These are phyloP conservation scores for Steccherinum ochraceum DNA, from an alignment of 768 basidiomycete genomes.

Conservation along the genomic window DNA sequence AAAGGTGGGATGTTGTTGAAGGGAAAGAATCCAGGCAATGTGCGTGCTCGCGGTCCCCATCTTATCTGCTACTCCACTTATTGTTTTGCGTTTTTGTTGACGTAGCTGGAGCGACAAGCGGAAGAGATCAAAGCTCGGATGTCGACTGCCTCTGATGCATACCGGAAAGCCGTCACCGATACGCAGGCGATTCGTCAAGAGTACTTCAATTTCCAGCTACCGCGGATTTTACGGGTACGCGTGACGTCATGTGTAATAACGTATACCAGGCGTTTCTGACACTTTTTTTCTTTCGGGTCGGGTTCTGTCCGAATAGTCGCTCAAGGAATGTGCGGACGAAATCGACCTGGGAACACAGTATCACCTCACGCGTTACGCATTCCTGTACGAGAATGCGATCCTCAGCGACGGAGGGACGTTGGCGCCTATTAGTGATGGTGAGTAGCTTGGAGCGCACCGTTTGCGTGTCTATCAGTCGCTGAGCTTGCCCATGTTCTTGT, in stretches of 20 bases:
- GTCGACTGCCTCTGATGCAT: constrained; percentile 81
- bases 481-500: not conserved
- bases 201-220: constrained; percentile 96
- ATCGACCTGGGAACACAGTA: constrained; percentile 98
- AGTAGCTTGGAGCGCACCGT: not conserved
- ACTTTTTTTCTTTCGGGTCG: not conserved
- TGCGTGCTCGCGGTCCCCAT: constrained; percentile 24
- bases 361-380: constrained; percentile 91
- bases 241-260: not conserved
- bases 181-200: constrained; percentile 91
- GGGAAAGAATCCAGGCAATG: constrained; percentile 89
- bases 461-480: not conserved
- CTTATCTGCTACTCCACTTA: constrained; percentile 6
- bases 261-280: not conserved
- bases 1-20: constrained; percentile 88
- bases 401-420: constrained; percentile 85
- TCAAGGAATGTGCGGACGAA: constrained; percentile 95
- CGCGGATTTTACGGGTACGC: constrained; percentile 85
- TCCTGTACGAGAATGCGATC: constrained; percentile 86
- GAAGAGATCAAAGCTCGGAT: constrained; percentile 88
- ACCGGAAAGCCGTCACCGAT: constrained; percentile 84
- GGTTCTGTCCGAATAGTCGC: constrained; percentile 30
- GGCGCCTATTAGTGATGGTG: constrained; percentile 53
- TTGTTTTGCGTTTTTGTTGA: not conserved
- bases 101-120: constrained; percentile 84